A percentile compares a stretch with the other conserved stretches of the same genome.
phyloP scores from a whole-genome alignment of 345 rosid species.

The Odontarrhena argentea region DNA sequence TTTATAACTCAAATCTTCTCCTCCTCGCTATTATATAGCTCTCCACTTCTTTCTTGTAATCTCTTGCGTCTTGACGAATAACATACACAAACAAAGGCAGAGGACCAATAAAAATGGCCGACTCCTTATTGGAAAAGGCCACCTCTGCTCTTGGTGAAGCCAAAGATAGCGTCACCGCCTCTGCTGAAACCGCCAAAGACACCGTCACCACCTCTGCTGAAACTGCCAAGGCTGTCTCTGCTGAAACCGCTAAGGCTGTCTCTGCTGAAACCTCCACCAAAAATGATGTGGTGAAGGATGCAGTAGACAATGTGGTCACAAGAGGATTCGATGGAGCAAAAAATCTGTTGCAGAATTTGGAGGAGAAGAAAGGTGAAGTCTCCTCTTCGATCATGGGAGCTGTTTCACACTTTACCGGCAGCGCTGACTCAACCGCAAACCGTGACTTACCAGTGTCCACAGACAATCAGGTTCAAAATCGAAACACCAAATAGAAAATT shows the following conservation, averaged over 20 bases:
- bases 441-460: conserved; percentile 31
- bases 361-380: conserved; percentile 42
- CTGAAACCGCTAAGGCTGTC: conserved; percentile 12
- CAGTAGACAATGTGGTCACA: conserved; percentile 35
- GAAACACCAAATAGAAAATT: neutral
- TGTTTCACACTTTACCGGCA: conserved; percentile 26
- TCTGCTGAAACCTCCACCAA: no score
- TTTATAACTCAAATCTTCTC: conserved; percentile 3
- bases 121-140: conserved; percentile 31
- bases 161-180: conserved; percentile 19
- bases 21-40: conserved; percentile 3
- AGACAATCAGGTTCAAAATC: conserved; percentile 37
- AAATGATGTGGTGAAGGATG: conserved; percentile 31
- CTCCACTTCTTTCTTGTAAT: conserved; percentile 14
- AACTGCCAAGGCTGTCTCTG: conserved; percentile 8
- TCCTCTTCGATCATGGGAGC: conserved; percentile 35
- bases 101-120: conserved; percentile 23
- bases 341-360: conserved; percentile 29
- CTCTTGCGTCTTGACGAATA: conserved; percentile 21
- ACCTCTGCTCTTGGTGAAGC: conserved; percentile 33
- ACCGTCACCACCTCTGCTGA: conserved; percentile 27
- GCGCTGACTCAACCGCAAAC: conserved; percentile 28
- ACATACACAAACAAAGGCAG: conserved; percentile 12
- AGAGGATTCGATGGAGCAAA: conserved; percentile 43
- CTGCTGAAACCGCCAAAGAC: conserved; percentile 14